phyloP scores from a whole-genome alignment of 208 protist genomes.

The Leishmania amazonensis region DNA sequence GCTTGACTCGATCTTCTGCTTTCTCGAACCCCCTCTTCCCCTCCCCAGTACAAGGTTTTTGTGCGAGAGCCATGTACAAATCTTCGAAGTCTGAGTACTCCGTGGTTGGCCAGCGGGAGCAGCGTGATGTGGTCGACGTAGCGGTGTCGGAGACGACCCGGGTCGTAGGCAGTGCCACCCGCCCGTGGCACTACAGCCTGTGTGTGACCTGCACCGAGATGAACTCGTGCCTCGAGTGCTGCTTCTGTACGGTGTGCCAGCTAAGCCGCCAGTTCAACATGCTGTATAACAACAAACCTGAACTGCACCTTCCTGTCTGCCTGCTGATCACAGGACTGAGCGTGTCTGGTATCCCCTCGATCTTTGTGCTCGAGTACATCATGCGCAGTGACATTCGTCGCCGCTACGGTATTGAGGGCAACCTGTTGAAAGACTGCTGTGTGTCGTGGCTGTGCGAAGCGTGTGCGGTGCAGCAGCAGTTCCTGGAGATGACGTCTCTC shows the following conservation, averaged over 20 bases:
- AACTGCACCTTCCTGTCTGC: conserved; percentile 28
- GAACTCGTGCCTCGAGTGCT: conserved; percentile 40
- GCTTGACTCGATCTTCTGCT: not conserved
- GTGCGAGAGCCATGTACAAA: not conserved
- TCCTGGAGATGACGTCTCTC: conserved; percentile 59
- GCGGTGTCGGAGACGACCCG: not conserved
- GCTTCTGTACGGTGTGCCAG: conserved; percentile 33
- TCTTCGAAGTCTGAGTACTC: not conserved
- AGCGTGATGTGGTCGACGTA: not conserved
- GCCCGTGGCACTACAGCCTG: conserved; percentile 45
- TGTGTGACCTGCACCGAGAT: conserved; percentile 32
- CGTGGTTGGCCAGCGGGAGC: conserved; percentile 8
- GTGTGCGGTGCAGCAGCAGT: conserved; percentile 56
- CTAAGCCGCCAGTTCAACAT: conserved; percentile 50
- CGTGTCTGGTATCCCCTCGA: not conserved
- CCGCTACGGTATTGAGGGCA: conserved; percentile 36
- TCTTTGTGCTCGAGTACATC: conserved; percentile 14
- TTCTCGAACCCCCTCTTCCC: not conserved
- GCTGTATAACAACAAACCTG: conserved; percentile 29
- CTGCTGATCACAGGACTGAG: not conserved
- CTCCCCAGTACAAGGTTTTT: not conserved
- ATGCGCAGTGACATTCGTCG: conserved; percentile 18
- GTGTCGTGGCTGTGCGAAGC: conserved; percentile 31
- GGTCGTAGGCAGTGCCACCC: not conserved
- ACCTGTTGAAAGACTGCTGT: conserved; percentile 19